Evolutionary conservation across 768 basidiomycete species (phyloP), one percentile per base, ranked within the genome.

Genomic region (Boletus barrowsii): DNA sequence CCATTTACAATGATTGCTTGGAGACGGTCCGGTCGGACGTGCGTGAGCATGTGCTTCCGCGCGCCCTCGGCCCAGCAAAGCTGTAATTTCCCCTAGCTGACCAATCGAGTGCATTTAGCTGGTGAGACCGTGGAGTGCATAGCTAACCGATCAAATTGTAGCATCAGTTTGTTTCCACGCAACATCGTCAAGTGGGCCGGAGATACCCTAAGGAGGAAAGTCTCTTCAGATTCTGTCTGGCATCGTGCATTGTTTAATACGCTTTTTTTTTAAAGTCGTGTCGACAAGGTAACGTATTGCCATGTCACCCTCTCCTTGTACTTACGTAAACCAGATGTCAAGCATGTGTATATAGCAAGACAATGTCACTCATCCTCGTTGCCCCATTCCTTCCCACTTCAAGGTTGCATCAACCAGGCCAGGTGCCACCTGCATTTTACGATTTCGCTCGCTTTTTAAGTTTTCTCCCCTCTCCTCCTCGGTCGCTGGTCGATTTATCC

Each of bases 1-100:
- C 82, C 57, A 57, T 89, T 9, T 87, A 87, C 65, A 75, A 73
- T 42, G 79, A 83, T 49, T 76, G 78, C 17, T 64, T 88, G 48
- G 72, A 80, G 46, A 62, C 63, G 10, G 74, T 82, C 15, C 59
- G 53, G 13, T 45, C 58, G 53, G 63, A 64, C 46, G 55, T 59
- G 10, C 52, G 55, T 20, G 45, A 53, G 26, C 53, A 66, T 46
- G 29, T 50, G 13, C 39, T 53, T 11, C 49, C 53, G 7, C 48
- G 15, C n/a, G 49, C 51, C 32, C 22, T n/a, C 17, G 30, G 55
- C 7, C 29, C 40, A 14, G 53, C 62, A 45, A 68, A 60, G 39
- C 40, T 65, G 45, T 66, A 66, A 36, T 47, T 49, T 51, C 45
- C 30, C 39, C 54, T 20, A 11, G 40, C 43, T 32, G 30, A 57